Evolutionary conservation across 306 rosid genomes (phyloP), one percentile per base, ranked within the genome.

Genomic region (Alnus glutinosa): DNA sequence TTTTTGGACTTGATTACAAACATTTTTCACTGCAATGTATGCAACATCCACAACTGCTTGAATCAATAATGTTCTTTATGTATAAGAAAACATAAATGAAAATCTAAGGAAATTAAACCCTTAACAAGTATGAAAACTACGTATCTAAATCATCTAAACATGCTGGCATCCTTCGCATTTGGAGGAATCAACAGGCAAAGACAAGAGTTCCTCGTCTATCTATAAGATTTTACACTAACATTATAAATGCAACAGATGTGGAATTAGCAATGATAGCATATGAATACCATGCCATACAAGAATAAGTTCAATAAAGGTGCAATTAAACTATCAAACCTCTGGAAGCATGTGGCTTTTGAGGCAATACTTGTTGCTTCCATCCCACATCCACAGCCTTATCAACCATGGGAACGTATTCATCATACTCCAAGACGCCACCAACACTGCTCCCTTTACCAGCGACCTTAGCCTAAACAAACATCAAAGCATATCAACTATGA

Each of bases 321-420:
- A 81, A 52, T 11, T 75, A 49, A 70, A 79, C 59, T 83, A 55
- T 73, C 82, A 55, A 71, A 94, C 97, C 98, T 84, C 74, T 77
- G 68, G 85, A 52, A 83, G 77, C 75, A 70, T 67, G 46, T 61
- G 87, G 81, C 78, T 76, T 78, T 61, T 62, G 87, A 73, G 76
- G 81, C 16, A 77, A 55, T 5, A 30, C 67, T 76, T 78, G 87
- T 78, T 84, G 86, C 81, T 83, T 83, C 88, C 90, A 90, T 59
- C 74, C 87, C 50, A 85, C 77, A 76, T 90, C 98, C 9, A 92
- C 96, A 72, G 89, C 90, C 89, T 93, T 93, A 88, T 93, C 98
- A 81, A 93, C 88, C 89, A 93, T 88, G 76, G 98, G 98, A 80
- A 93, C 89, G 61, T 79, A 80, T 79, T 91, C 97, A 78, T 91